Evolutionary conservation across 2,329 filamentous ascomycete genomes (phyloP).

Genomic region (Fusarium redolens): DNA sequence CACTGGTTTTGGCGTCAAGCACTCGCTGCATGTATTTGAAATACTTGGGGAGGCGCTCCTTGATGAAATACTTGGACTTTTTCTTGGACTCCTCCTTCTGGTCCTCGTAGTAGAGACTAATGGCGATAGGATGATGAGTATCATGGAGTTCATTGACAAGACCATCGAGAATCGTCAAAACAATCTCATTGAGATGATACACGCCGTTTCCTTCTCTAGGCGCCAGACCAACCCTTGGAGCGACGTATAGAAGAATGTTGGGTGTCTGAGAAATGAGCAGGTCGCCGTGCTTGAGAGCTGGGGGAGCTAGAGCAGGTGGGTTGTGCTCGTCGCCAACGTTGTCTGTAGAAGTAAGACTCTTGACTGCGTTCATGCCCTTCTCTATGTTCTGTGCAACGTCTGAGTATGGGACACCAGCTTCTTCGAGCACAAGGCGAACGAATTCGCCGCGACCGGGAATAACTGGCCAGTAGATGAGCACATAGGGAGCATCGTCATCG

Average conservation of each 20-base stretch:
- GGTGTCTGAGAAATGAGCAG: slow-evolving; percentile 76
- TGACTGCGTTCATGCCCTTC: slow-evolving; percentile 63
- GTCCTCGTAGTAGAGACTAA: slow-evolving; percentile 75
- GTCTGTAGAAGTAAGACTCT: slow-evolving; percentile 57
- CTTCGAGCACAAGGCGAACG: slow-evolving; percentile 78
- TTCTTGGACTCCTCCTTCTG: slow-evolving; percentile 75
- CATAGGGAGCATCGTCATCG: slow-evolving; percentile 63
- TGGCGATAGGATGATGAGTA: slow-evolving; percentile 77
- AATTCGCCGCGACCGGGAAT: slow-evolving; percentile 81
- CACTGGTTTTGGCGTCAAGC: slow-evolving; percentile 65
- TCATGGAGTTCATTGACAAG: slow-evolving; percentile 79
- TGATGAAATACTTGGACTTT: slow-evolving; percentile 67
- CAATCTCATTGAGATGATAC: slow-evolving; percentile 71
- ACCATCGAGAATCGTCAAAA: slow-evolving; percentile 76
- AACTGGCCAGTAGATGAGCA: slow-evolving; percentile 77
- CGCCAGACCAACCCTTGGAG: slow-evolving; percentile 67
- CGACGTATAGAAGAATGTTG: slow-evolving; percentile 79
- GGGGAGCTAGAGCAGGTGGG: slow-evolving; percentile 74
- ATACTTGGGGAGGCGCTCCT: slow-evolving; percentile 76
- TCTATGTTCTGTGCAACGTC: slow-evolving; percentile 60
- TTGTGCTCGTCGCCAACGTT: slow-evolving; percentile 66
- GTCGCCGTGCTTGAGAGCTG: slow-evolving; percentile 71
- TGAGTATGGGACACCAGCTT: slow-evolving; percentile 71
- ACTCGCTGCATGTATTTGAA: slow-evolving; percentile 77
- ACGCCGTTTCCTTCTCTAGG: slow-evolving; percentile 56